These are phyloP conservation scores for Penicillium macrosclerotiorum DNA, from an alignment of 495 filamentous ascomycete species.

Conservation along the genomic window DNA sequence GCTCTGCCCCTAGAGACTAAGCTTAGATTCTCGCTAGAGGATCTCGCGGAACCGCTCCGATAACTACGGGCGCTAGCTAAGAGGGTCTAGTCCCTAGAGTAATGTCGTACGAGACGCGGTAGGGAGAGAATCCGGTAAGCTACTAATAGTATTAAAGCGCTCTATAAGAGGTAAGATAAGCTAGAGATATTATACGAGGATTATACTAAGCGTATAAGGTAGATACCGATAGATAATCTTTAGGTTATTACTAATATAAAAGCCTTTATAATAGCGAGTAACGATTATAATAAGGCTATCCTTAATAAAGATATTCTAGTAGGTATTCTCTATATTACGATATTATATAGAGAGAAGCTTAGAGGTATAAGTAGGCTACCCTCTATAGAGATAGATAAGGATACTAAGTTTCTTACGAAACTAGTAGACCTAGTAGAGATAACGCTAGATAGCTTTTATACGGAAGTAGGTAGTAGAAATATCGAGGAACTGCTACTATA, in stretches of 20 bases:
- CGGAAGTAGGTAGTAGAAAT: background rate
- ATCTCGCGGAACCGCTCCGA: background rate
- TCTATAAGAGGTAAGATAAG: conserved; percentile 15
- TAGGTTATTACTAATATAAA: conserved; percentile 2
- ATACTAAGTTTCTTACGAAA: background rate
- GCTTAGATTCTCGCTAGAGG: background rate
- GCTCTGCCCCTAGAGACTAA: background rate
- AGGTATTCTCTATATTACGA: background rate
- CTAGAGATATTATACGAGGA: conserved; percentile 16
- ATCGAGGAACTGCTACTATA: background rate
- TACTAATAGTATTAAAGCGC: conserved; percentile 9
- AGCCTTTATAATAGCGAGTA: background rate
- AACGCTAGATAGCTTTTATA: background rate
- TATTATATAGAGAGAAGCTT: background rate
- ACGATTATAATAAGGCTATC: background rate
- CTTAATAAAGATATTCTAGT: background rate
- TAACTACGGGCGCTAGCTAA: background rate
- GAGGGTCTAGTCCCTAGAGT: background rate
- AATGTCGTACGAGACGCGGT: background rate
- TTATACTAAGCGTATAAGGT: background rate
- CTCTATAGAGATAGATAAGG: background rate
- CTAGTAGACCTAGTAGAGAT: background rate
- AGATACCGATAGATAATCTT: conserved; percentile 8
- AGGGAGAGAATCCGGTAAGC: too few species aligned
- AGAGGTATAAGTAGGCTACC: background rate